Evolutionary conservation across 2,329 filamentous ascomycete species (phyloP), one percentile per base, ranked within the genome.

Genomic region (Fusarium longipes): DNA sequence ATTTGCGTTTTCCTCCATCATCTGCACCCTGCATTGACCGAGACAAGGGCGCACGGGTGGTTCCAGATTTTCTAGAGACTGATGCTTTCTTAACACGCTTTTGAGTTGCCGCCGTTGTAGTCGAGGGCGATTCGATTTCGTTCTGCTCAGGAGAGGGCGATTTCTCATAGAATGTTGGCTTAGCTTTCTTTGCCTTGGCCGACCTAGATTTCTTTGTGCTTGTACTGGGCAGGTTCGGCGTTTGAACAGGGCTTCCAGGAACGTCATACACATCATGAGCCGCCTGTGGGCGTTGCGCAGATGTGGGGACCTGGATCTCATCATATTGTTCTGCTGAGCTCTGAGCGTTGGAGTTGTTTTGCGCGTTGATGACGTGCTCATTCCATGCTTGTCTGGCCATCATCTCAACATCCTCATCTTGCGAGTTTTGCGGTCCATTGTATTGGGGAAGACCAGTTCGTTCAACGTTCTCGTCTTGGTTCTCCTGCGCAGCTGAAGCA

Each of bases 131-230:
- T 6, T 18, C 45, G 22, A n/a, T 15, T 15, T 62, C 70, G 7
- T 72, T 70, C 10, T 65, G 59, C 25, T 70, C 63, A 18, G 20
- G 57, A 15, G 67, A 63, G 11, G 72, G 63, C 3, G 75, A 72
- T 52, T 78, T 74, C 39, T 79, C 77, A 64, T 81, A 82, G 55
- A 78, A 83, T 18, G 81, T 82, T 11, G 82, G 80, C 70, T 86
- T 86, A 45, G 80, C 77, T 74, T 82, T 85, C 75, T 82, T 84
- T 40, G 78, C 77, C 54, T 78, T 74, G 30, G 78, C 78, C 32
- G 80, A 75, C 25, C 77, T 75, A 36, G 72, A 57, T 63, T 67
- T 74, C 63, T 74, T 75, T 35, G 68, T 20, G 45, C 54, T 71
- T 39, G 69, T 53, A 42, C 70, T 73, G 8, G 71, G 70, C 8